Evolutionary conservation across 257 asterid genomes (phyloP), one percentile per base, ranked within the genome.

Genomic region (Nicotiana noctiflora): DNA sequence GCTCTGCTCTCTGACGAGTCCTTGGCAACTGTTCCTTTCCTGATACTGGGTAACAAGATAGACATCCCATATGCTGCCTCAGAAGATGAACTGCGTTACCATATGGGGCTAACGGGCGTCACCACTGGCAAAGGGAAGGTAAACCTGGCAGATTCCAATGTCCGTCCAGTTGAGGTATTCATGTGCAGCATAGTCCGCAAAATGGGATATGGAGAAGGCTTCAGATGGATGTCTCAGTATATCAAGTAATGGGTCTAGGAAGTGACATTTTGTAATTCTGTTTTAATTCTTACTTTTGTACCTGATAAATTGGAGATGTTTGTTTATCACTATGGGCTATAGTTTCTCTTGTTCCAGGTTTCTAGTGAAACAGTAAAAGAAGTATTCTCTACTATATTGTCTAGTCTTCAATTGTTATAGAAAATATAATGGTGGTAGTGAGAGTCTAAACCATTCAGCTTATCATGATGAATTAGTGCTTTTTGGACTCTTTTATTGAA

Each of bases 131-230:
- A 93, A 83, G 97, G 97, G 52, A 93, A 88, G 80, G 97, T 93
- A 17, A 90, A 91, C 86, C 81, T 90, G 62, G 85, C 91, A 9
- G 97, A 91, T 17, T 85, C 96, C 77, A 90, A 89, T 31, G 89
- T 90, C 19, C 93, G 89, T 3, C 96, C 97, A 13, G 87, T 91
- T 7, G 97, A 93, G 87, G 93, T 93, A 25, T 93, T 90, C 86
- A 93, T 93, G 97, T 93, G 97, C 90, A 92, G 96, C 91, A 91
- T 92, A 76, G 97, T 93, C 40, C 94, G 97, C 46, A 93, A 91
- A 84, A 93, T 93, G 97, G 96, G 97, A 32, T 93, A 91, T 56
- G 97, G 97, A 13, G 97, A 93, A n/a, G 96, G 97, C 77, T 93
- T 93, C 90, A 90, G 92, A 81, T 93, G 97, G 96, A 86, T 89